Conservation (phyloP, 2,329 filamentous ascomycete genomes). For the Hypoxylon sp. region DNA sequence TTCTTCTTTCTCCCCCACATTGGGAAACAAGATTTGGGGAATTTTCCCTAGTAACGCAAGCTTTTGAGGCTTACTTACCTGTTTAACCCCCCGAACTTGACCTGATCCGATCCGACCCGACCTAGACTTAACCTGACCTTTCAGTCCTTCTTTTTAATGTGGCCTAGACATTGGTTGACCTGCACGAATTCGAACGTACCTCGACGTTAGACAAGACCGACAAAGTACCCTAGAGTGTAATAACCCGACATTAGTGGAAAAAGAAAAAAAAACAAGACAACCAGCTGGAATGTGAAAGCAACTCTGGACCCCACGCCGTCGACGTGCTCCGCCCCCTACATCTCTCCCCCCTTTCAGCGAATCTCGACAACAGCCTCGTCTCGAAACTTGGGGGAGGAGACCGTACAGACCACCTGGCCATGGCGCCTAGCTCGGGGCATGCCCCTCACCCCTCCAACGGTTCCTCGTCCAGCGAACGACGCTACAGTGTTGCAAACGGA, state of each 20-base stretch:
- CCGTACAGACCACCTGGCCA: constrained; percentile 50
- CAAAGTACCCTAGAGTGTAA: constrained; percentile 12
- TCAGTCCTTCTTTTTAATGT: constrained; percentile 29
- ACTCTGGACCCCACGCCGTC: constrained; percentile 36
- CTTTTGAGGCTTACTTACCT: constrained; percentile 17
- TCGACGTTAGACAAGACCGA: constrained; percentile 10
- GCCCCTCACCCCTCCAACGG: constrained; percentile 48
- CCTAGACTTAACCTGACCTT: constrained; percentile 34
- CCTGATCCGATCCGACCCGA: constrained; percentile 5
- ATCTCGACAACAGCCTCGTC: constrained; percentile 18
- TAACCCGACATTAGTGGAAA: constrained; percentile 6
- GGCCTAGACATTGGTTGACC: constrained; percentile 11
- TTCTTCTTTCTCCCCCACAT: constrained; percentile 33
- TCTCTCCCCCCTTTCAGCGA: constrained; percentile 3
- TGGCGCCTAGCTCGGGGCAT: constrained; percentile 56
- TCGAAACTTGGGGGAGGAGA: constrained; percentile 20
- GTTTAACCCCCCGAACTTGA: constrained; percentile 3
- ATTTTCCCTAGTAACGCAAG: constrained; percentile 19
- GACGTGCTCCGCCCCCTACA: constrained; percentile 29
- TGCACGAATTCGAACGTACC: constrained; percentile 10
- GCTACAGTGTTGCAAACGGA: constrained; percentile 61
- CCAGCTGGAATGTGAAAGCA: constrained; percentile 48
- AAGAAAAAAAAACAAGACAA: constrained; percentile 10
- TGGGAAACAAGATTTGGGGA: constrained; percentile 38
- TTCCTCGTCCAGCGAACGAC: constrained; percentile 55